Evolutionary conservation across 169 alveolate species (phyloP).

Genomic region (Perkinsus olseni): DNA sequence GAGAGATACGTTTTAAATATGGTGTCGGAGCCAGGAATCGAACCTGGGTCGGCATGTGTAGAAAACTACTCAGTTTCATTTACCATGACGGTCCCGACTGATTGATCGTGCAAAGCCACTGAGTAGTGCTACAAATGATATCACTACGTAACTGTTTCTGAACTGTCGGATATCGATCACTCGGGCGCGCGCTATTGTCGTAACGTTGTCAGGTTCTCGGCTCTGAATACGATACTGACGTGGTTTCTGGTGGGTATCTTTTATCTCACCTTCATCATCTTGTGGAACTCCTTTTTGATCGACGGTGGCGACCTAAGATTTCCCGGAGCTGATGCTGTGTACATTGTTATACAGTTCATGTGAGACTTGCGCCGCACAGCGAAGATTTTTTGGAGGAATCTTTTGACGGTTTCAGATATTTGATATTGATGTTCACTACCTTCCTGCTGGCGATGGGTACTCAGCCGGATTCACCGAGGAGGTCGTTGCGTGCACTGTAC

Average conservation of each 20-base stretch:
- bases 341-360: neutral
- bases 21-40: neutral
- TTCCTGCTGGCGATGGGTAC: neutral
- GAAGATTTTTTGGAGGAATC: neutral
- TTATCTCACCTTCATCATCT: conserved; percentile 7
- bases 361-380: neutral
- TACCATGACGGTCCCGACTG: too few relatives aligned
- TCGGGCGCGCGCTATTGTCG: neutral
- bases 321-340: neutral
- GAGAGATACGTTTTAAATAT: neutral
- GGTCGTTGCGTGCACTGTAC: neutral
- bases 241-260: conserved; percentile 28
- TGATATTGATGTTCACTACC: neutral
- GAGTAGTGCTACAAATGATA: too few relatives aligned
- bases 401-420: neutral
- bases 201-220: conserved; percentile 3
- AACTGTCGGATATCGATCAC: too few relatives aligned
- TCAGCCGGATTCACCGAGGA: neutral
- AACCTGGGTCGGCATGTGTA: neutral
- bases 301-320: neutral
- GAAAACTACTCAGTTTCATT: too few relatives aligned
- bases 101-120: too few relatives aligned
- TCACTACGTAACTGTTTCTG: too few relatives aligned
- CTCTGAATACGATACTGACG: conserved; percentile 14
- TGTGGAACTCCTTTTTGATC: neutral